Evolutionary conservation across 2,329 filamentous ascomycete species (phyloP), one percentile per base, ranked within the genome.

Genomic region (Calonectria honghensis): DNA sequence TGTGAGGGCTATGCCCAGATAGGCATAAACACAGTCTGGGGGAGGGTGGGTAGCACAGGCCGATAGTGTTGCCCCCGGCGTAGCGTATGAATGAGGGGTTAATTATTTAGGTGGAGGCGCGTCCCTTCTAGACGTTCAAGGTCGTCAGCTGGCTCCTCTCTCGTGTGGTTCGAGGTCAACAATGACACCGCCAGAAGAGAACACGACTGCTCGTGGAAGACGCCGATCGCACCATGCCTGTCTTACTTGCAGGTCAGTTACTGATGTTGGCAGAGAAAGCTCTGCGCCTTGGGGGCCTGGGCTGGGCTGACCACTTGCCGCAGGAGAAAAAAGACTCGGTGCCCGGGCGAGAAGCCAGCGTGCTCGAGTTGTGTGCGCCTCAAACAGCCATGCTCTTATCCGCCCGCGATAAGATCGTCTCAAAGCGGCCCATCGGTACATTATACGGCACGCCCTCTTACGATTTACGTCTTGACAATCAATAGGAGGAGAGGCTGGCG

Each of bases 281-380:
- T 35, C 32, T 35, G 32, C 32, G 10, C 32, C 11, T 35, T 35
- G 32, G 32, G 74, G 64, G 11, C 24, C 24, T 24, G 24, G 24
- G 24, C 24, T 24, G 24, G 45, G 41, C 31, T 63, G 57, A 63
- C 57, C 24, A 29, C n/a, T n/a, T 35, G 37, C 35, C 2, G 45
- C 72, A 83, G 88, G 79, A 81, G 87, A 68, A 89, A 90, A 78
- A 90, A 90, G 79, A 89, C 86, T 3, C 85, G 88, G 41, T 90
- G 88, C 78, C 88, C 88, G 0, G 88, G 87, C 9, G 88, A 90
- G 79, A 88, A 87, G 77, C 88, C 88, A 6, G 84, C 86, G 1
- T 90, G 88, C 73, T 90, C 88, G 13, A 89, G 87, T 77, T 90
- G 88, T 77, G 82, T 86, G 14, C 86, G 88, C 20, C 83, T 90